phyloP scores from a whole-genome alignment of 1,284 basidiomycete genomes.

The Rhodotorula sp. region DNA sequence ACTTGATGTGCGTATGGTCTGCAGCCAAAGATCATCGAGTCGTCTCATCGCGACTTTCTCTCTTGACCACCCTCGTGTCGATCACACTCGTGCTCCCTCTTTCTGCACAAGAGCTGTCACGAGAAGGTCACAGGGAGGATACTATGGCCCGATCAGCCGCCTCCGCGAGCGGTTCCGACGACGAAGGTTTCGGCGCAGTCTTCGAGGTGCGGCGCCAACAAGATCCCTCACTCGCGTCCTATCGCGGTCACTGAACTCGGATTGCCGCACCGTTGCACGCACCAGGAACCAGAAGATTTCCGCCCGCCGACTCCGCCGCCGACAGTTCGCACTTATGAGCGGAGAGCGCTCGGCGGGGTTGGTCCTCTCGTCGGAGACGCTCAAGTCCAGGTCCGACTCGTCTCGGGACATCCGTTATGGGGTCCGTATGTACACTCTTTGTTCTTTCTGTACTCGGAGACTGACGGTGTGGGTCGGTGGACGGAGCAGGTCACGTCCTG shows the following conservation, averaged over 20 bases:
- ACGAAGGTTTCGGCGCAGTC: conserved; percentile 23
- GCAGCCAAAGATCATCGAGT: too few species aligned
- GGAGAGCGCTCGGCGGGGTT: conserved; percentile 27
- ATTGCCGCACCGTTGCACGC: too few species aligned
- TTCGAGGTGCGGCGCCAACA: conserved; percentile 19
- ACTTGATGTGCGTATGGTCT: too few species aligned
- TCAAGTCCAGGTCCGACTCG: conserved; percentile 39
- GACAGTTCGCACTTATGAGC: conserved; percentile 33
- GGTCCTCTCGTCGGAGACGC: conserved; percentile 10
- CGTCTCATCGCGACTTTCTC: too few species aligned
- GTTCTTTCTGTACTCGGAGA: too few species aligned
- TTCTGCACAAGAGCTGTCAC: background rate
- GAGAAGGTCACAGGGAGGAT: background rate
- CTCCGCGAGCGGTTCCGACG: conserved; percentile 17
- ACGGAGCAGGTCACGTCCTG: conserved; percentile 41
- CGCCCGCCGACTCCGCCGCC: conserved; percentile 41
- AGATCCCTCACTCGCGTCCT: background rate
- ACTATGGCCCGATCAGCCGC: conserved; percentile 1
- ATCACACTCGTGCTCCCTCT: background rate
- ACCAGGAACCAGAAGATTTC: conserved; percentile 38
- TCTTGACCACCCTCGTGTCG: too few species aligned
- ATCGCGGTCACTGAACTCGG: too few species aligned
- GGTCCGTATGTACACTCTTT: conserved; percentile 23
- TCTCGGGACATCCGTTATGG: conserved; percentile 43
- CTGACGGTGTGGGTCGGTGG: too few species aligned